Evolutionary conservation across 2,329 filamentous ascomycete species (phyloP).

Genomic region (Zymoseptoria brevis): DNA sequence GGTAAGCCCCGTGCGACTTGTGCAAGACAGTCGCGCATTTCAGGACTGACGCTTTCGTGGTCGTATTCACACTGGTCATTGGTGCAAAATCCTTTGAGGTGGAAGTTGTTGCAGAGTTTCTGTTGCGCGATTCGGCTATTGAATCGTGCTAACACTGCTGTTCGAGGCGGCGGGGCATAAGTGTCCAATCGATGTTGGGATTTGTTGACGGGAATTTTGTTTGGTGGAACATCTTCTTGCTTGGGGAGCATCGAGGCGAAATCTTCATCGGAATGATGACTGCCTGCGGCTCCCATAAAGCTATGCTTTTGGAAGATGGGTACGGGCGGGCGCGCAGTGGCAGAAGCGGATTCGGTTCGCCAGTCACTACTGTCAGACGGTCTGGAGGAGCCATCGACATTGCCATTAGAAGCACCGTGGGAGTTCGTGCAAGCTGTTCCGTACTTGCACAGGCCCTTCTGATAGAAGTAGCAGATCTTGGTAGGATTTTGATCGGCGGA

Average conservation of each 20-base stretch:
- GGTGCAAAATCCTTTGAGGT: slow-evolving; percentile 30
- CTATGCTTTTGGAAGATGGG: background rate
- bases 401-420: slow-evolving; percentile 17
- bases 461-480: slow-evolving; percentile 19
- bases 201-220: slow-evolving; percentile 41
- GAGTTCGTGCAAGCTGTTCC: slow-evolving; percentile 23
- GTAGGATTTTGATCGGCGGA: background rate
- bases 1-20: slow-evolving; percentile 39
- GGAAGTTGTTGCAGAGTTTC: slow-evolving; percentile 45
- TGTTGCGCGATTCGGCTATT: slow-evolving; percentile 30
- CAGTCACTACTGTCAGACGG: slow-evolving; percentile 7
- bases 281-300: background rate
- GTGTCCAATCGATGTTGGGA: slow-evolving; percentile 42
- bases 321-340: background rate
- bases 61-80: slow-evolving; percentile 38
- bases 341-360: slow-evolving; percentile 1
- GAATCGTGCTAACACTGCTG: slow-evolving; percentile 35
- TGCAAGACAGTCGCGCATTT: slow-evolving; percentile 35
- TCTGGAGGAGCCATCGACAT: background rate
- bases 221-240: slow-evolving; percentile 18
- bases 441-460: slow-evolving; percentile 26
- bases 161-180: slow-evolving; percentile 31
- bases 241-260: slow-evolving; percentile 14
- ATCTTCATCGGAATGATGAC: background rate
- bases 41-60: slow-evolving; percentile 37